Evolutionary conservation across 495 filamentous ascomycete genomes (phyloP).

Genomic region (Penicillium roqueforti): DNA sequence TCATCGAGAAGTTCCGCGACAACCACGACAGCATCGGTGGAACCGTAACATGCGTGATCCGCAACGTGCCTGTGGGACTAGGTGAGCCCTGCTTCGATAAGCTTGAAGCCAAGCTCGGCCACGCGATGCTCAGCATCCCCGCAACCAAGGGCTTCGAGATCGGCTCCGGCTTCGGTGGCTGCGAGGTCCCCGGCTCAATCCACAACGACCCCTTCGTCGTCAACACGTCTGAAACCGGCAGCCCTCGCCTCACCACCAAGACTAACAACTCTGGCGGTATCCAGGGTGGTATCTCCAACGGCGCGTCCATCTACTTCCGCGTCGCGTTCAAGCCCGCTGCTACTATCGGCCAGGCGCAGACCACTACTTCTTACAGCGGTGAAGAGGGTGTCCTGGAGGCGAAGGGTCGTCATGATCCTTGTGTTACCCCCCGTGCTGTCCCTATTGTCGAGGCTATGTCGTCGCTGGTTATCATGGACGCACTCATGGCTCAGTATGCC

Average conservation of each 20-base stretch:
- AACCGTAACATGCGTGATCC: slow-evolving; percentile 93
- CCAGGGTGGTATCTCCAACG: slow-evolving; percentile 95
- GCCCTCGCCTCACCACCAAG: slow-evolving; percentile 67
- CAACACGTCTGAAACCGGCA: slow-evolving; percentile 33
- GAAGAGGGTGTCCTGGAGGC: slow-evolving; percentile 77
- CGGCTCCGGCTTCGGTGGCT: slow-evolving; percentile 88
- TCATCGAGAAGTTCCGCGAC: slow-evolving; percentile 78
- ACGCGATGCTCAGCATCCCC: slow-evolving; percentile 96
- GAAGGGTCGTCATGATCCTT: slow-evolving; percentile 95
- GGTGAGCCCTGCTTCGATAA: slow-evolving; percentile 97
- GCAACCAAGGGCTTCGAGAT: slow-evolving; percentile 97
- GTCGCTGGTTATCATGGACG: slow-evolving; percentile 84
- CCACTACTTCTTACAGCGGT: slow-evolving; percentile 74
- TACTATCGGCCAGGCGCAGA: slow-evolving; percentile 90
- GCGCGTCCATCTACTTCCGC: slow-evolving; percentile 90
- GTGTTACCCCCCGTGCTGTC: slow-evolving; percentile 88
- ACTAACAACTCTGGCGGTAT: slow-evolving; percentile 97
- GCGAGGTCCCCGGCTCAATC: slow-evolving; percentile 78
- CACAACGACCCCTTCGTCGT: slow-evolving; percentile 92
- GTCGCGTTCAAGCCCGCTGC: slow-evolving; percentile 95
- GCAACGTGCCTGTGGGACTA: slow-evolving; percentile 80
- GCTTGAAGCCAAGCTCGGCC: slow-evolving; percentile 86
- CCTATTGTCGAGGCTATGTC: slow-evolving; percentile 98
- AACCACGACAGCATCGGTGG: slow-evolving; percentile 87
- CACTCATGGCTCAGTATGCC: slow-evolving; percentile 80